Base-by-base conservation (phyloP, 2,329 filamentous ascomycete species). In the Cladophialophora bantiana region DNA sequence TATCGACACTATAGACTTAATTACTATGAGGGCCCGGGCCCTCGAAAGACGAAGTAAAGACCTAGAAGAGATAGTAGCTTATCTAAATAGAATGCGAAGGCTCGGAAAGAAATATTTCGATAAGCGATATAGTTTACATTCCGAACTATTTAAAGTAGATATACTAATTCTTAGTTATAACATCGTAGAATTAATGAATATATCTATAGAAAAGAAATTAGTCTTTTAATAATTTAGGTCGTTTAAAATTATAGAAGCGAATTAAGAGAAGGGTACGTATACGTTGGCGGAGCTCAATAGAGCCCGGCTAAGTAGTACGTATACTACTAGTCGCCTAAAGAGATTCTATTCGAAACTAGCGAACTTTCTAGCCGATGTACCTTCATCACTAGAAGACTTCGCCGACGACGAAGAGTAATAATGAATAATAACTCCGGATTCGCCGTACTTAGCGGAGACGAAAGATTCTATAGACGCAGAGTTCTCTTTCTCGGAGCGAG, bases 131-230 rank as follows among this genome's bases (percentile, higher is more conserved):
- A 59, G 38, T 13, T n/a, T 59, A 59, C 32, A 59, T 7, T 12
- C 1, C 1, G 7, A 45, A n/a, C 36, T 32, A 31, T 59, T 59
- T 15, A 18, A 59, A n/a, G 12, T 45, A 45, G 18, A 26, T 10
- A 15, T 31, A 7, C 12, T 59, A 15, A 6, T 45, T 4, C n/a
- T 59, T 31, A 59, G 56, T n/a, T 32, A 59, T 38, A 38, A 59
- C 42, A 59, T 20, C 32, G 15, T 31, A 42, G 26, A 18, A 5
- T 59, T n/a, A 7, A 59, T 59, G n/a, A 32, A 59, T 45, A 58
- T 58, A 45, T 58, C 18, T 13, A 5, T n/a, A 13, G 20, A 58
- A 10, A 58, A 58, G 36, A 58, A 59, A 18, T 32, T 59, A 42
- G 56, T 15, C 13, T 59, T 59, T 34, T 15, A 9, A 10, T 59